A percentile compares a stretch with the other conserved stretches of the same genome.
These are phyloP conservation scores for Cadophora malorum DNA, from an alignment of 2,329 filamentous ascomycete species.

Conservation along the genomic window DNA sequence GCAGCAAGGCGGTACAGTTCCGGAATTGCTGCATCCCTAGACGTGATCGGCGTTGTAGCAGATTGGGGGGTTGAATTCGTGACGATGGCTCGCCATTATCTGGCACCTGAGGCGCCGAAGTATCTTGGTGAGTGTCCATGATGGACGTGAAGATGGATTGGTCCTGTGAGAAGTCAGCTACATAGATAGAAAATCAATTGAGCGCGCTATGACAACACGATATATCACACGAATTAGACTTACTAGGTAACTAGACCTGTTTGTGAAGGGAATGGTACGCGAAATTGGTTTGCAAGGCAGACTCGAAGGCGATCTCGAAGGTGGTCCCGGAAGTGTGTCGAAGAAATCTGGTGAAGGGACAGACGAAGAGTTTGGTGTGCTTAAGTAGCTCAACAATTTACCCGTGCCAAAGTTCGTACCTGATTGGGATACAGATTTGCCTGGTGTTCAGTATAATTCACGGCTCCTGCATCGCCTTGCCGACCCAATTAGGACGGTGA, in stretches of 20 bases:
- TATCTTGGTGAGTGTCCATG: not conserved
- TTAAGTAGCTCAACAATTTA: not conserved
- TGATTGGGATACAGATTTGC: not conserved
- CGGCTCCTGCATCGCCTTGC: not conserved
- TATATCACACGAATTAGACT: no score
- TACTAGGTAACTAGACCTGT: not conserved
- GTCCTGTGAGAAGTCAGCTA: not conserved
- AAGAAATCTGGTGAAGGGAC: not conserved
- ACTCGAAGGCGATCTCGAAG: not conserved
- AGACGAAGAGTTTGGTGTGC: not conserved
- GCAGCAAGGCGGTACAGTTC: not conserved
- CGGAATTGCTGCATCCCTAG: not conserved
- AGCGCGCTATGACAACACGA: no score
- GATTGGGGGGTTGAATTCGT: not conserved
- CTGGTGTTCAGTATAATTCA: not conserved
- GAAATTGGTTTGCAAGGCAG: no score
- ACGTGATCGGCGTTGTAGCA: not conserved
- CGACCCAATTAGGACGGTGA: not conserved
- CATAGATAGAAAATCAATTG: not conserved
- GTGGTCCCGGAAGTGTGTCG: conserved; percentile 9
- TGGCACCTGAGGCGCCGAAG: not conserved
- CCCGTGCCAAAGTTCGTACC: not conserved
- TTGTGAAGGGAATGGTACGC: no score
- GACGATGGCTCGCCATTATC: not conserved
- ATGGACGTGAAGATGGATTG: not conserved